A percentile compares a stretch with the other conserved stretches of the same genome.
These are phyloP conservation scores for Phyllachora maydis DNA, from an alignment of 2,329 filamentous ascomycete species.

Conservation along the genomic window DNA sequence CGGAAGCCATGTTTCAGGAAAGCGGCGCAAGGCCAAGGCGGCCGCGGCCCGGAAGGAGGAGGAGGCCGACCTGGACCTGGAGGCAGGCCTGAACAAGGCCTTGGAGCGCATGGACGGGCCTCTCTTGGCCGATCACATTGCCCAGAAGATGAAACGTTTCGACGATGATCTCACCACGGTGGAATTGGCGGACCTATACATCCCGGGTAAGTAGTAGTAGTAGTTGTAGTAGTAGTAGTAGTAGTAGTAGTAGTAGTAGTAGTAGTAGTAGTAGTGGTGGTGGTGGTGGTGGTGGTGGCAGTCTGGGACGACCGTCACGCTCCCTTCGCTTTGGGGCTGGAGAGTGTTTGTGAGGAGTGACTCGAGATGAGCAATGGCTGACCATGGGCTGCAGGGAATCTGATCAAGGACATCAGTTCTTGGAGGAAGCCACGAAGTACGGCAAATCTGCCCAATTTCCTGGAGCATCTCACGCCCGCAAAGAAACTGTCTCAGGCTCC, in stretches of 20 bases:
- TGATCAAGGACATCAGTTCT: slow-evolving; percentile 60
- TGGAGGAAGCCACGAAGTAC: slow-evolving; percentile 47
- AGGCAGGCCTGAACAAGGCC: slow-evolving; percentile 58
- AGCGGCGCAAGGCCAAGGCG: slow-evolving; percentile 30
- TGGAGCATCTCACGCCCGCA: slow-evolving; percentile 43
- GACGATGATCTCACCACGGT: slow-evolving; percentile 63
- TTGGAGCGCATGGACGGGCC: slow-evolving; percentile 69
- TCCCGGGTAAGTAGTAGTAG: no score
- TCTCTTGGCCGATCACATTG: slow-evolving; percentile 69
- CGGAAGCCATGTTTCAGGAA: slow-evolving; percentile 11
- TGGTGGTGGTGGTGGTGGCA: no score
- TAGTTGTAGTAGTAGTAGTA: slow-evolving; percentile 12
- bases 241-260: no score
- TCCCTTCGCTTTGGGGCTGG: no score
- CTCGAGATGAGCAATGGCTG: background rate
- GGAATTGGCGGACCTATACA: slow-evolving; percentile 64
- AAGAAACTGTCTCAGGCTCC: slow-evolving; percentile 39
- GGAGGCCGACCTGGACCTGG: slow-evolving; percentile 38
- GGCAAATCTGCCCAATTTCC: slow-evolving; percentile 56
- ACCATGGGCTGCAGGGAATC: slow-evolving; percentile 29
- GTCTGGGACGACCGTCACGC: no score
- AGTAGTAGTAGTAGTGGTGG: no score
- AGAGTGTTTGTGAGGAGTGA: no score
- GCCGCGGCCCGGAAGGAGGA: slow-evolving; percentile 23
- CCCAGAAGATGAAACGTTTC: slow-evolving; percentile 58